Evolutionary conservation across 306 rosid species (phyloP), one percentile per base, ranked within the genome.

Genomic region (Ammopiptanthus mongolicus): DNA sequence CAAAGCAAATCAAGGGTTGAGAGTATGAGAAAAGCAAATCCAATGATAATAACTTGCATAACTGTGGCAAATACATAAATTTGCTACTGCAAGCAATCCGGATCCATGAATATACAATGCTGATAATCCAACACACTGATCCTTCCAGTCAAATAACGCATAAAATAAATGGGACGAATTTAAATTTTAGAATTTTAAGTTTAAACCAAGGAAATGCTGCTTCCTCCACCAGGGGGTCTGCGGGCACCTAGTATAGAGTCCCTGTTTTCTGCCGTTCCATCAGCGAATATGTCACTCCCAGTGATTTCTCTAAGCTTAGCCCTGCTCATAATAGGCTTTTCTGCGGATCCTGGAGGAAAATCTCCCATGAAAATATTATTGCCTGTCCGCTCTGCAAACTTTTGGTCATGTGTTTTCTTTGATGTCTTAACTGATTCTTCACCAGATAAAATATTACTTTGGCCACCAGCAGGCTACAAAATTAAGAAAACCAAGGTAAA

Each of bases 291-390:
- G 89, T 91, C 63, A 77, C 91, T 91, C 51, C 98, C 98, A 31
- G 86, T 91, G 81, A 95, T 91, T 79, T 95, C 98, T 84, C 91
- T 90, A 69, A 90, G 85, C 80, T 95, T 95, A 65, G 98, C 98
- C 3, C 87, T 78, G 84, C 97, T 91, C 73, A 90, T 79, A 39
- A 90, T 79, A 39, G 84, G 81, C 84, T 91, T 95, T 83, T 95
- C 96, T 8, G 89, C 86, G 1, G 91, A 86, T 21, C 98, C 97
- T 0, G 93, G 83, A 6, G 92, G 83, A 82, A 76, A 84, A 65
- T 88, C 91, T 67, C 88, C 97, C 36, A 85, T 88, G 65, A 95
- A 95, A 60, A 95, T 95, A 71, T 86, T 85, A 36, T 90, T 90
- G 42, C 97, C 97, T 0, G 94, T 80, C 66, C 91, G 76, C 88